Percentiles rank a stretch among this genome's conserved stretches.
Conservation (phyloP, 208 protist species). For the Trypanosoma theileri region DNA sequence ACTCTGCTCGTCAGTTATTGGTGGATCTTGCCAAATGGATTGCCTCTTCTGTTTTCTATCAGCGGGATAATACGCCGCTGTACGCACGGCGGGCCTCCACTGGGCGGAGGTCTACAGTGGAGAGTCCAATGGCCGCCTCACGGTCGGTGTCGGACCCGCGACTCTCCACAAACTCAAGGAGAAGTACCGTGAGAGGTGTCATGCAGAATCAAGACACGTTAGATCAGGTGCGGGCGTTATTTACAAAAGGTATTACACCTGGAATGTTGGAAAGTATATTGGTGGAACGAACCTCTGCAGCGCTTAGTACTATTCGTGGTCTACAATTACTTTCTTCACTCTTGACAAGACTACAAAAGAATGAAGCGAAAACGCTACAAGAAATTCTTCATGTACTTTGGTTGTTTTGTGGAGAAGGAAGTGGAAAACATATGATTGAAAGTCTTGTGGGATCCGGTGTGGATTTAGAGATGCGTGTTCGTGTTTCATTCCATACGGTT, state of each 20-base stretch:
- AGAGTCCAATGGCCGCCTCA: conserved; percentile 47
- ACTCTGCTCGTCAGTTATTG: conserved; percentile 56
- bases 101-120: conserved; percentile 32
- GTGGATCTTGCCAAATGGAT: conserved; percentile 73
- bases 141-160: conserved; percentile 62
- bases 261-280: conserved; percentile 60
- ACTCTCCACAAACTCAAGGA: conserved; percentile 54
- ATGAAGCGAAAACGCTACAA: conserved; percentile 21
- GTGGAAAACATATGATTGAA: conserved; percentile 64
- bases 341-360: conserved; percentile 19
- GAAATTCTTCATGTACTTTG: conserved; percentile 53
- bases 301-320: conserved; percentile 59
- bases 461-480: conserved; percentile 66
- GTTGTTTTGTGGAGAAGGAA: conserved; percentile 42
- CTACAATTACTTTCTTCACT: conserved; percentile 46
- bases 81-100: conserved; percentile 32
- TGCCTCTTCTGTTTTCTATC: conserved; percentile 48
- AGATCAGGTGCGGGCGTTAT: conserved; percentile 69
- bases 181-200: conserved; percentile 51
- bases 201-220: conserved; percentile 59
- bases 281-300: conserved; percentile 51
- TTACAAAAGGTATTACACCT: conserved; percentile 57
- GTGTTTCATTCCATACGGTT: conserved; percentile 65
- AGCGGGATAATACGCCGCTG: conserved; percentile 20
- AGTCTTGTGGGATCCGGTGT: conserved; percentile 63